These are phyloP conservation scores for Stylosanthes scabra DNA, from an alignment of 331 rosid species.

Conservation along the genomic window DNA sequence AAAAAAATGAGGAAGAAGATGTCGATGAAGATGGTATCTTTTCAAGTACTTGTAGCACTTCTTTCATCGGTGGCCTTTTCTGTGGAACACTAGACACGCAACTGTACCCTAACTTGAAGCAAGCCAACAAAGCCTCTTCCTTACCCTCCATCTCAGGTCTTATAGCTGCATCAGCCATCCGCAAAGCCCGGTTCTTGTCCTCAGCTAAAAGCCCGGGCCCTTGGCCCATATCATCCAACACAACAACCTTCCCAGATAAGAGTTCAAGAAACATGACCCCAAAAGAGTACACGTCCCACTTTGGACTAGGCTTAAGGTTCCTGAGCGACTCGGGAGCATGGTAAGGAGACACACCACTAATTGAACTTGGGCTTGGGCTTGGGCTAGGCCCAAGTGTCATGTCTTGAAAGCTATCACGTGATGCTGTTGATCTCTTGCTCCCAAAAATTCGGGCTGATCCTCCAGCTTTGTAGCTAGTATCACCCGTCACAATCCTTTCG, in stretches of 20 bases:
- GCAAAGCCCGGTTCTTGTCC: slow-evolving; percentile 67
- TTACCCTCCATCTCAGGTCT: slow-evolving; percentile 89
- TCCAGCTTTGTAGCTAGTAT: slow-evolving; percentile 67
- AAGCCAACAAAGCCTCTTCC: slow-evolving; percentile 72
- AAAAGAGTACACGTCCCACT: slow-evolving; percentile 94
- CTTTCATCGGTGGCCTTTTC: slow-evolving; percentile 95
- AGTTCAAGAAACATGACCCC: slow-evolving; percentile 88
- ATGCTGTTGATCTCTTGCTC: slow-evolving; percentile 84
- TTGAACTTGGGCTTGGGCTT: slow-evolving; percentile 83
- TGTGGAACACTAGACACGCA: slow-evolving; percentile 81
- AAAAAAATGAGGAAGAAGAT: slow-evolving; percentile 54
- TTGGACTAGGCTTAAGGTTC: slow-evolving; percentile 83
- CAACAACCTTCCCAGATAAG: slow-evolving; percentile 78
- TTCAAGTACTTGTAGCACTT: slow-evolving; percentile 76
- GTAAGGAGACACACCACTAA: slow-evolving; percentile 69
- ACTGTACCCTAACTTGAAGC: slow-evolving; percentile 81
- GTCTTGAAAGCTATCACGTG: slow-evolving; percentile 81
- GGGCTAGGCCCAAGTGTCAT: slow-evolving; percentile 70
- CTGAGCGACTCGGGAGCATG: slow-evolving; percentile 81
- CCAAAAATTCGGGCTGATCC: slow-evolving; percentile 87
- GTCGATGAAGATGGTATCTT: slow-evolving; percentile 62
- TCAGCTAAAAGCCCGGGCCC: slow-evolving; percentile 63
- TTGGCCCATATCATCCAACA: slow-evolving; percentile 79
- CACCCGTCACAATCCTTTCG: slow-evolving; percentile 74
- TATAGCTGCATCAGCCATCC: slow-evolving; percentile 83